phyloP scores from a whole-genome alignment of 768 basidiomycete genomes.

The Boletus edulis region DNA sequence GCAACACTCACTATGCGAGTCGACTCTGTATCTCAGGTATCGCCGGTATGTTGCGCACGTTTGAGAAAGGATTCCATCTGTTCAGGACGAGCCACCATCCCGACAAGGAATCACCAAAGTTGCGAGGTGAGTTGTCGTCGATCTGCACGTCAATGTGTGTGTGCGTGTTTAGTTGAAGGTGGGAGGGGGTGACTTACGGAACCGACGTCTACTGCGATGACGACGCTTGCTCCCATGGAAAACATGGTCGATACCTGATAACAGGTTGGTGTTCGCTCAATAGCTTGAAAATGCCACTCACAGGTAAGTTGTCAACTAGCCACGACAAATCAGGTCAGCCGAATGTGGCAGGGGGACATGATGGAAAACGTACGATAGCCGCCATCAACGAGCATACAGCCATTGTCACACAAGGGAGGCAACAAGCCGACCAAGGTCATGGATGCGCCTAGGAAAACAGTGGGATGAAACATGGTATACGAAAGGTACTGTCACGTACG shows the following conservation, averaged over 20 bases:
- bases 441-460: slow-evolving; percentile 66
- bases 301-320: slow-evolving; percentile 86
- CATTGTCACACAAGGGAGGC: slow-evolving; percentile 93
- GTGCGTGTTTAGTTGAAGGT: neutral
- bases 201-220: slow-evolving; percentile 94
- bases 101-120: slow-evolving; percentile 92
- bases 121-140: slow-evolving; percentile 93
- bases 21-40: slow-evolving; percentile 94
- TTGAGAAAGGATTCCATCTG: slow-evolving; percentile 89
- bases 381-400: slow-evolving; percentile 87
- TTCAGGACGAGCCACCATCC: slow-evolving; percentile 96
- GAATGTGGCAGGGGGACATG: neutral
- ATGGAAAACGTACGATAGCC: slow-evolving; percentile 67
- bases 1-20: slow-evolving; percentile 81
- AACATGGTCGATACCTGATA: slow-evolving; percentile 85
- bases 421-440: slow-evolving; percentile 97
- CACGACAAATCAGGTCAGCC: slow-evolving; percentile 2
- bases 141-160: slow-evolving; percentile 36
- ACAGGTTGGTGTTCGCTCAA: neutral
- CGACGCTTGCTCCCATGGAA: slow-evolving; percentile 82
- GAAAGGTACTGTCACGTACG: slow-evolving; percentile 43
- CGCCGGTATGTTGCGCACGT: slow-evolving; percentile 71
- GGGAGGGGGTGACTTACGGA: slow-evolving; percentile 49
- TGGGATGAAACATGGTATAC: slow-evolving; percentile 2
- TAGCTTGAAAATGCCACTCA: slow-evolving; percentile 31